A percentile compares a stretch with the other conserved stretches of the same genome.
phyloP scores from a whole-genome alignment of 1,139 yeast species.

The Suhomyces panamericanus region DNA sequence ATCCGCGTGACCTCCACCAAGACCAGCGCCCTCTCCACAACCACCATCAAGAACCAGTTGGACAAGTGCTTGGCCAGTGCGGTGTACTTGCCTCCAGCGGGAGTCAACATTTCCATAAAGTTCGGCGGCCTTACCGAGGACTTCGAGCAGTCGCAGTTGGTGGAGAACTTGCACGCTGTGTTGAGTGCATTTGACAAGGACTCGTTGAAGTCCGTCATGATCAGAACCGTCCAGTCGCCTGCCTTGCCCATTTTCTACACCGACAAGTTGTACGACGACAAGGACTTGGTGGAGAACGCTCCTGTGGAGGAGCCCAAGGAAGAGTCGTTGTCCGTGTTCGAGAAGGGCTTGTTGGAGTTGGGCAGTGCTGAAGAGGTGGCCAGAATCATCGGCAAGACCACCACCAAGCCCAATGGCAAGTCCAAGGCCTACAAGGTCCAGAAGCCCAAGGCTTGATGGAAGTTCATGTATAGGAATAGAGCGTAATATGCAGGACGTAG shows the following conservation, averaged over 20 bases:
- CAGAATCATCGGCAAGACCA: slow-evolving; percentile 41
- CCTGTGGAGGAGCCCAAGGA: slow-evolving; percentile 26
- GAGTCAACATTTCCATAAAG: slow-evolving; percentile 64
- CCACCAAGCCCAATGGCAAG: slow-evolving; percentile 32
- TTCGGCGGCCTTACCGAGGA: slow-evolving; percentile 58
- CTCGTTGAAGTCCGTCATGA: slow-evolving; percentile 56
- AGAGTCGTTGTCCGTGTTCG: slow-evolving; percentile 57
- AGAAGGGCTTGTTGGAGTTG: slow-evolving; percentile 76
- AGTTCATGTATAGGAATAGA: slow-evolving; percentile 2
- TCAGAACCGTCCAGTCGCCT: slow-evolving; percentile 75
- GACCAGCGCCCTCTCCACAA: slow-evolving; percentile 50
- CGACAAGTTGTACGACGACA: slow-evolving; percentile 53
- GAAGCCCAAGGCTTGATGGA: slow-evolving; percentile 8
- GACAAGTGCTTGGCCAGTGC: slow-evolving; percentile 60
- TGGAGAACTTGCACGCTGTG: slow-evolving; percentile 59
- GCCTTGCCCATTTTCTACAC: slow-evolving; percentile 79
- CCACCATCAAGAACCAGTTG: slow-evolving; percentile 59
- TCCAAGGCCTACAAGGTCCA: slow-evolving; percentile 15
- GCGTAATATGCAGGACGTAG: slow-evolving; percentile 3
- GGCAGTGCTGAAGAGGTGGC: slow-evolving; percentile 68
- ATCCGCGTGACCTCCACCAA: slow-evolving; percentile 49
- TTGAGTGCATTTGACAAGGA: slow-evolving; percentile 48
- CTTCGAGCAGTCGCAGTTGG: slow-evolving; percentile 32
- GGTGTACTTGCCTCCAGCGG: slow-evolving; percentile 69
- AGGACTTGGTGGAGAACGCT: slow-evolving; percentile 26